phyloP scores from a whole-genome alignment of 805 yeast genomes.

The Barnettozyma californica region DNA sequence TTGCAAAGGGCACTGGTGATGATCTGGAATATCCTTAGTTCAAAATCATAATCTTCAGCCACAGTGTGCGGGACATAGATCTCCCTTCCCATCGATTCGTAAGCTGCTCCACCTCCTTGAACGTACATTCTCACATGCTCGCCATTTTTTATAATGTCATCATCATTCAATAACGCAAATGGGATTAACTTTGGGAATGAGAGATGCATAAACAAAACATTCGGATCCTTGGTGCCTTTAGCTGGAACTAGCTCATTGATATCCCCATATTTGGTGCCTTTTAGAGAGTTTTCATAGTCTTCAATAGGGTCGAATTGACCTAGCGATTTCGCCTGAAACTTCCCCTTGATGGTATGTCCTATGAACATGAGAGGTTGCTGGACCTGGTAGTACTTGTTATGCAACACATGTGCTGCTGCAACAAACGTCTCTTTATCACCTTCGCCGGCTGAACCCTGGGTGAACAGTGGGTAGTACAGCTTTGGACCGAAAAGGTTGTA shows the following conservation, averaged over 20 bases:
- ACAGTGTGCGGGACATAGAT: neutral
- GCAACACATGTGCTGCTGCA: slow-evolving; percentile 35
- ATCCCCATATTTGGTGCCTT: neutral
- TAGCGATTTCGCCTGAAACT: slow-evolving; percentile 66
- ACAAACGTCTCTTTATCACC: slow-evolving; percentile 74
- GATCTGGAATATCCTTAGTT: slow-evolving; percentile 1
- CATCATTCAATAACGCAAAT: neutral
- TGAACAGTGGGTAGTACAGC: slow-evolving; percentile 58
- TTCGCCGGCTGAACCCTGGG: slow-evolving; percentile 71
- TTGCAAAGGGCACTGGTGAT: neutral
- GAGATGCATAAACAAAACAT: neutral
- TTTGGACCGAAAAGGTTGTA: slow-evolving; percentile 63
- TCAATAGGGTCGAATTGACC: slow-evolving; percentile 66
- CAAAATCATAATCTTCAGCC: neutral
- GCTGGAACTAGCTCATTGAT: neutral
- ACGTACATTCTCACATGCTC: slow-evolving; percentile 4
- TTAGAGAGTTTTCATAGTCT: slow-evolving; percentile 36
- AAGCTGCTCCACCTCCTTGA: neutral
- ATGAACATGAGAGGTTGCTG: slow-evolving; percentile 1
- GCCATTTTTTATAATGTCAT: neutral
- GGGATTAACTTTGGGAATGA: slow-evolving; percentile 1
- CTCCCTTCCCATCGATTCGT: neutral
- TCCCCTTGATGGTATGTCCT: slow-evolving; percentile 17
- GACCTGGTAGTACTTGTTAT: slow-evolving; percentile 3
- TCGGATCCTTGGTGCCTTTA: neutral